These are phyloP conservation scores for Oryza brachyantha DNA, from an alignment of 176 grass and related monocot species.

Conservation along the genomic window DNA sequence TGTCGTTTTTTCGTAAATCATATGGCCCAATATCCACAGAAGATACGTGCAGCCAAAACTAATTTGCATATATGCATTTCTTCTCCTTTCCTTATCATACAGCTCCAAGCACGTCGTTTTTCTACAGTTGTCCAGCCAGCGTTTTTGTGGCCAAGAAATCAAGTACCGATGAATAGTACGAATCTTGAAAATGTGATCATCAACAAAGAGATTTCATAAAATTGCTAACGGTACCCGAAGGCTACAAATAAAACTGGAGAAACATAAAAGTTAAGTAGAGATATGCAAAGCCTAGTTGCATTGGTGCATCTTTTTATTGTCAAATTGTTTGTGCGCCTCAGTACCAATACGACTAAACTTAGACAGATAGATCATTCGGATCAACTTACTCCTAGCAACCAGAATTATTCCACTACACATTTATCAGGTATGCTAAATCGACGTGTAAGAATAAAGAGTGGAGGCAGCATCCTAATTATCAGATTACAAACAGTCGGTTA, in stretches of 20 bases:
- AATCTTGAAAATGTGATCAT: neutral
- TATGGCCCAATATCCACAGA: neutral
- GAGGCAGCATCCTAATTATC: neutral
- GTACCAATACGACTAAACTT: neutral
- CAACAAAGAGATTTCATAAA: neutral
- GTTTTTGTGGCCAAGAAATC: neutral
- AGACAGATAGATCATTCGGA: neutral
- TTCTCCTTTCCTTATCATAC: neutral
- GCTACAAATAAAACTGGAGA: neutral
- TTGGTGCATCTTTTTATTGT: neutral
- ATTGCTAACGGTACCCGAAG: neutral
- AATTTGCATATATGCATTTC: neutral
- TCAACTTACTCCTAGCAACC: neutral
- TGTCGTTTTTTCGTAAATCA: neutral
- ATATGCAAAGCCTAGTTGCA: neutral
- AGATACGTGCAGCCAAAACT: neutral
- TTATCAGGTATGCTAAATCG: neutral
- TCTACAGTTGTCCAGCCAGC: neutral
- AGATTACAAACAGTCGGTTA: too few species aligned
- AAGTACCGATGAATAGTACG: neutral
- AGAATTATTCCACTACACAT: neutral
- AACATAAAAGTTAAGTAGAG: neutral
- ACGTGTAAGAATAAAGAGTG: neutral
- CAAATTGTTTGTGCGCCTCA: neutral
- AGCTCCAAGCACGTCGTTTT: neutral